Evolutionary conservation across 352 stramenopile species (phyloP).

Genomic region (Phytophthora nicotianae): DNA sequence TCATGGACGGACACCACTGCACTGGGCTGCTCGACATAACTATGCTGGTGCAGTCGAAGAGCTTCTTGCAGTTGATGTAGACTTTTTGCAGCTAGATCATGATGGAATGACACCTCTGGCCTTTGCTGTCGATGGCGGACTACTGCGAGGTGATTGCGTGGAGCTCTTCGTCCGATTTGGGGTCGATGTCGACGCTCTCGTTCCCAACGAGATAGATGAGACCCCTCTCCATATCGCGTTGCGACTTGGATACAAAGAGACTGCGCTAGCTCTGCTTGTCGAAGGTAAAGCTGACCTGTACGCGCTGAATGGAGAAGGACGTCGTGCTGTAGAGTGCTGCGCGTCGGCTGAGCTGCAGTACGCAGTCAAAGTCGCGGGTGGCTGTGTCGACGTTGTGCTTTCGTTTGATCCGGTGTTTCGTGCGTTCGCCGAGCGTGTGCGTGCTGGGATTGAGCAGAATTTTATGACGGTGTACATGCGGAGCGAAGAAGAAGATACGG

Average conservation of each 20-base stretch:
- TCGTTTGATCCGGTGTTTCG: slow-evolving; percentile 77
- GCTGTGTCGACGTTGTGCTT: slow-evolving; percentile 77
- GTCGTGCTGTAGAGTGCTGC: slow-evolving; percentile 73
- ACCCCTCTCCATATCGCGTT: slow-evolving; percentile 79
- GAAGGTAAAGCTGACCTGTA: slow-evolving; percentile 61
- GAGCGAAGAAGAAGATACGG: slow-evolving; percentile 39
- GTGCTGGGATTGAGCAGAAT: slow-evolving; percentile 71
- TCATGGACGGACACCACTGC: slow-evolving; percentile 61
- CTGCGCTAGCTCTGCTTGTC: slow-evolving; percentile 66
- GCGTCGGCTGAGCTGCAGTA: slow-evolving; percentile 78
- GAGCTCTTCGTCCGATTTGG: slow-evolving; percentile 59
- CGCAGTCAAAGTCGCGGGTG: slow-evolving; percentile 71
- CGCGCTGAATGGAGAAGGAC: slow-evolving; percentile 54
- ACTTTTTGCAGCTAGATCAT: slow-evolving; percentile 58
- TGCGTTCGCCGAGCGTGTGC: slow-evolving; percentile 62
- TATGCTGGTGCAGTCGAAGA: slow-evolving; percentile 57
- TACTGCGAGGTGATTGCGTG: slow-evolving; percentile 52
- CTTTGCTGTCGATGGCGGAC: slow-evolving; percentile 62
- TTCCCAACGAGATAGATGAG: slow-evolving; percentile 60
- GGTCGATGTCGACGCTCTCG: slow-evolving; percentile 51
- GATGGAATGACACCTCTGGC: slow-evolving; percentile 71
- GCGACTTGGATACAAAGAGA: slow-evolving; percentile 58
- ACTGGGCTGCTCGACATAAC: slow-evolving; percentile 83
- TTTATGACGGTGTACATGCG: slow-evolving; percentile 82
- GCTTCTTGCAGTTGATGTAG: slow-evolving; percentile 54